phyloP scores from a whole-genome alignment of 352 stramenopile species.

The Globisporangium okanoganense region DNA sequence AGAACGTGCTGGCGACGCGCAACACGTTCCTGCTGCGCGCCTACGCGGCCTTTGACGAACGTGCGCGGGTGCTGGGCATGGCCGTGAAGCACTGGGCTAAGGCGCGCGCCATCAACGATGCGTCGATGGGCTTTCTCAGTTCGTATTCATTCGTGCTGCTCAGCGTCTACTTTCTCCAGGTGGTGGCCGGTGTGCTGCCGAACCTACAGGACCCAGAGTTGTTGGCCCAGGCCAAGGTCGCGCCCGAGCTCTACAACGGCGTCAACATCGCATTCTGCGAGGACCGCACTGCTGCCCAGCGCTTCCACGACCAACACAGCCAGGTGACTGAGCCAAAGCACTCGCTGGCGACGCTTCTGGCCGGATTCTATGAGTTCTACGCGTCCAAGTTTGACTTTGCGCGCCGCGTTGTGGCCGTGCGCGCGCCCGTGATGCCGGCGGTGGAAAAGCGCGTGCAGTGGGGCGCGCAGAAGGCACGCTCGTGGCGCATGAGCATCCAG shows the following conservation, averaged over 20 bases:
- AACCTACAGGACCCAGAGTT: slow-evolving; percentile 90
- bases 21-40: slow-evolving; percentile 80
- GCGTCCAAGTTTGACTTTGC: slow-evolving; percentile 96
- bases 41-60: slow-evolving; percentile 74
- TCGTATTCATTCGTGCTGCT: slow-evolving; percentile 99
- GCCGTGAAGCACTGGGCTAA: slow-evolving; percentile 99
- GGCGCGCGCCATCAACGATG: slow-evolving; percentile 94
- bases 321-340: not conserved
- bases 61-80: slow-evolving; percentile 87
- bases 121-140: slow-evolving; percentile 93
- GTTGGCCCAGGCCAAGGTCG: slow-evolving; percentile 33
- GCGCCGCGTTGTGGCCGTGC: slow-evolving; percentile 91
- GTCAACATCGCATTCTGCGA: slow-evolving; percentile 76
- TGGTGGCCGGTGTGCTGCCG: slow-evolving; percentile 82
- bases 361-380: slow-evolving; percentile 97
- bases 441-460: slow-evolving; percentile 40
- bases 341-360: slow-evolving; percentile 81
- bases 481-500: slow-evolving; percentile 84
- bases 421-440: slow-evolving; percentile 33
- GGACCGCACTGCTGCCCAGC: slow-evolving; percentile 30
- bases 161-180: slow-evolving; percentile 96
- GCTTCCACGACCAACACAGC: slow-evolving; percentile 31
- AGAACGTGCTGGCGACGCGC: slow-evolving; percentile 72
- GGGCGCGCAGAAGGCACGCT: slow-evolving; percentile 43
- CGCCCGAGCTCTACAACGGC: slow-evolving; percentile 36